Evolutionary conservation across 2,329 filamentous ascomycete genomes (phyloP), one percentile per base, ranked within the genome.

Genomic region (Exophiala alcalophila): DNA sequence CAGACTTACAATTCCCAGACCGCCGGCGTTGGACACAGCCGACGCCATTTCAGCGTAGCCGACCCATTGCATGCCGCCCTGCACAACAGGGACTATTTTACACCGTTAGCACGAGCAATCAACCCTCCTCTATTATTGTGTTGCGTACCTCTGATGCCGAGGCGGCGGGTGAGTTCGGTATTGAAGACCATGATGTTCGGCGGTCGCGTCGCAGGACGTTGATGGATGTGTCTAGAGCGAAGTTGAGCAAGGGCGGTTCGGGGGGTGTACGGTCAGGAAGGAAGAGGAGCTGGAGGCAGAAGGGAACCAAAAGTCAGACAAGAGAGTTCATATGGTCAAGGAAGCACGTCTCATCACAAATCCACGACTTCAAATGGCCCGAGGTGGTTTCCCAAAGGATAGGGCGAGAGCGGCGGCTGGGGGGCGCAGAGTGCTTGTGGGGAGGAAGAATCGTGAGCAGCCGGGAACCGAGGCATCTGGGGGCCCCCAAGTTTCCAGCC

Each of bases 101-200:
- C 9, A 23, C n/a, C 4, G 27, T 35, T 15, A 31, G 32, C 14
- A 24, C 31, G 29, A 33, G 7, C n/a, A n/a, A n/a, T n/a, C n/a
- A n/a, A n/a, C n/a, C n/a, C n/a, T n/a, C n/a, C n/a, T n/a, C n/a
- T n/a, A n/a, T n/a, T n/a, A n/a, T n/a, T n/a, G n/a, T n/a, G n/a
- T n/a, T n/a, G 28, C 12, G 34, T 61, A 71, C 70, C 57, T 55
- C 61, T 57, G 46, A 73, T 73, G 52, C 79, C 78, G 53, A 83
- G 69, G 53, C 73, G 73, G 55, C 77, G 70, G 30, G 79, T 83
- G 35, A 83, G 71, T 49, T 73, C 75, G 34, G 79, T 83, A 56
- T 78, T 78, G 71, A 83, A 82, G 52, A 75, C 75, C 79, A 83
- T 83, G n/a, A n/a, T n/a, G n/a, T n/a, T n/a, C n/a, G n/a, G n/a